A percentile compares a stretch with the other conserved stretches of the same genome.
Conservation (phyloP, 164 flowering plant genomes). For the Stephania japonica region DNA sequence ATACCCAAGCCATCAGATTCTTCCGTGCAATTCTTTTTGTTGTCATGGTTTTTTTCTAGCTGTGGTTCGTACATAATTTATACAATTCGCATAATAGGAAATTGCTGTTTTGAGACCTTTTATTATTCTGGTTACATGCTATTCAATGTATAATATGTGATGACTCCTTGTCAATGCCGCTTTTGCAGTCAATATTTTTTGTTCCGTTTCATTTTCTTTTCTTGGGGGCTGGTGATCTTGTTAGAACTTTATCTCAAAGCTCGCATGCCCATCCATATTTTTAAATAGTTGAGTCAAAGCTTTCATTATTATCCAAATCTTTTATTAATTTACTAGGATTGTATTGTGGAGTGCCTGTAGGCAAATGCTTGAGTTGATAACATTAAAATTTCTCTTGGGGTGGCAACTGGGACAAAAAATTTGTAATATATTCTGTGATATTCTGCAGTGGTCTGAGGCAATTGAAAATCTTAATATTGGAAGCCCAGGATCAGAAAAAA, state of each 20-base stretch:
- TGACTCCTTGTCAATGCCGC: background rate
- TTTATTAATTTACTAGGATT: too few relatives aligned
- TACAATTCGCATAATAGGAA: background rate
- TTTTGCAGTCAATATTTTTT: too few relatives aligned
- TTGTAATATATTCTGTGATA: constrained; percentile 4
- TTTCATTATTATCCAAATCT: too few relatives aligned
- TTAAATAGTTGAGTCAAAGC: too few relatives aligned
- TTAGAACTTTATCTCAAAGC: background rate
- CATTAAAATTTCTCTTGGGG: background rate
- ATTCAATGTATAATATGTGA: background rate
- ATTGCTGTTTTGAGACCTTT: too few relatives aligned
- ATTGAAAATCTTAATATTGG: constrained; percentile 75
- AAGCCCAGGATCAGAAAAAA: constrained; percentile 74
- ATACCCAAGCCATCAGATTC: background rate
- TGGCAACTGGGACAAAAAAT: background rate
- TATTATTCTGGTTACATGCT: too few relatives aligned
- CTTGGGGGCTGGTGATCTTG: background rate
- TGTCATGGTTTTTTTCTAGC: background rate
- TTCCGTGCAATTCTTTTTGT: background rate
- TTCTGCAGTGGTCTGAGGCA: constrained; percentile 89
- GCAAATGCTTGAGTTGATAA: background rate
- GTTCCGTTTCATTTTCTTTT: too few relatives aligned
- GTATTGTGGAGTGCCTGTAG: too few relatives aligned
- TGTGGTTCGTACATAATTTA: background rate
- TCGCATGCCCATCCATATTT: background rate